These are phyloP conservation scores for Penicillium brevicompactum DNA, from an alignment of 2,329 filamentous ascomycete species.

Conservation along the genomic window DNA sequence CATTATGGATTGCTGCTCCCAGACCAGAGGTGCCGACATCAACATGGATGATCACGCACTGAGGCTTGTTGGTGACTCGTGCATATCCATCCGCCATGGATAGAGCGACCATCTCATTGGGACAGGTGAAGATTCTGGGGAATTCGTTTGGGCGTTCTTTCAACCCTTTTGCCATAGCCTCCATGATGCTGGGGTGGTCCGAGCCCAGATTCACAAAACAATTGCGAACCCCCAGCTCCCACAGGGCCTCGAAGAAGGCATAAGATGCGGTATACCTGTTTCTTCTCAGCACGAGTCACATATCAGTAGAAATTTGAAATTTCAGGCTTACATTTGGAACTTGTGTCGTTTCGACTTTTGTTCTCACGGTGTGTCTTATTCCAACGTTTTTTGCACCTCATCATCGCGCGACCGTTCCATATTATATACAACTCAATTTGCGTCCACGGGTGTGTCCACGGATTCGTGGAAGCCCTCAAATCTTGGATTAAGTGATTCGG, in stretches of 20 bases:
- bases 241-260: constrained; percentile 80
- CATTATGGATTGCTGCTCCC: constrained; percentile 77
- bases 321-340: not conserved
- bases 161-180: constrained; percentile 77
- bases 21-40: constrained; percentile 83
- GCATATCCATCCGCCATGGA: constrained; percentile 84
- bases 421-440: no score
- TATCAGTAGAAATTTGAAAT: not conserved
- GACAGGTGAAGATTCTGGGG: constrained; percentile 75
- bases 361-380: not conserved
- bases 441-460: no score
- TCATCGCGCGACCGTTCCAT: no score
- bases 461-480: no score
- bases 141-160: constrained; percentile 66
- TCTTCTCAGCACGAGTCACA: not conserved
- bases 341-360: not conserved
- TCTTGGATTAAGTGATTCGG: no score
- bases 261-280: constrained; percentile 68
- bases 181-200: constrained; percentile 72
- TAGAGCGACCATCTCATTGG: constrained; percentile 84
- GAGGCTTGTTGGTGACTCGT: constrained; percentile 69
- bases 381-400: not conserved
- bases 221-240: constrained; percentile 62
- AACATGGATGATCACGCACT: constrained; percentile 78
- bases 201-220: constrained; percentile 56